These are phyloP conservation scores for Xylariaceae sp. DNA, from an alignment of 2,329 filamentous ascomycete species.

Conservation along the genomic window DNA sequence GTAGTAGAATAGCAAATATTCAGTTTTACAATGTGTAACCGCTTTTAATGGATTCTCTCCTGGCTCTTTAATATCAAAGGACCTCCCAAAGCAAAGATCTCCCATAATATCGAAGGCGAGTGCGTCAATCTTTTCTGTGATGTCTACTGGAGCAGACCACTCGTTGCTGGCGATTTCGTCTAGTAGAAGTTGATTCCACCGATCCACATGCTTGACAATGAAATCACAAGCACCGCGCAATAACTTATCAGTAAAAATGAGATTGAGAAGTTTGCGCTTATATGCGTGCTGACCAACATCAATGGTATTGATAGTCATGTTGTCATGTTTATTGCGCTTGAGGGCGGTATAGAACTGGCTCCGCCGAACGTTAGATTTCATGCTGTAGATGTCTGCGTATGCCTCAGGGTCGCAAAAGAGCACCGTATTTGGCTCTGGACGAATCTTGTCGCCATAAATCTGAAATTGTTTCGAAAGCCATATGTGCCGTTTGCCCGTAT, in stretches of 20 bases:
- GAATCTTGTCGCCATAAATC: constrained; percentile 30
- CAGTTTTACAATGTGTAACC: constrained; percentile 25
- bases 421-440: constrained; percentile 29
- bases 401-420: constrained; percentile 33
- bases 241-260: constrained; percentile 35
- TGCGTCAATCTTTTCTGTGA: constrained; percentile 14
- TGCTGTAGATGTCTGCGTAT: constrained; percentile 31
- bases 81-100: constrained; percentile 36
- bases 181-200: constrained; percentile 32
- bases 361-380: constrained; percentile 34
- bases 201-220: constrained; percentile 32
- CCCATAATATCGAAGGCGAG: constrained; percentile 34
- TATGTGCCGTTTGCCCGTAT: constrained; percentile 30
- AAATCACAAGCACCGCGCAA: constrained; percentile 28
- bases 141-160: constrained; percentile 31
- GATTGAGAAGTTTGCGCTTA: constrained; percentile 32
- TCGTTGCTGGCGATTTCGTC: background rate
- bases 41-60: constrained; percentile 28
- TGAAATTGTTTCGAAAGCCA: constrained; percentile 35
- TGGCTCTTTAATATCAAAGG: constrained; percentile 38
- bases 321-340: constrained; percentile 13
- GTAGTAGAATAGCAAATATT: constrained; percentile 31
- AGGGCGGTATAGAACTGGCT: constrained; percentile 30
- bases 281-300: constrained; percentile 28
- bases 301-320: constrained; percentile 27